A percentile compares a stretch with the other conserved stretches of the same genome.
These are phyloP conservation scores for Imleria badia DNA, from an alignment of 768 basidiomycete genomes.

Conservation along the genomic window DNA sequence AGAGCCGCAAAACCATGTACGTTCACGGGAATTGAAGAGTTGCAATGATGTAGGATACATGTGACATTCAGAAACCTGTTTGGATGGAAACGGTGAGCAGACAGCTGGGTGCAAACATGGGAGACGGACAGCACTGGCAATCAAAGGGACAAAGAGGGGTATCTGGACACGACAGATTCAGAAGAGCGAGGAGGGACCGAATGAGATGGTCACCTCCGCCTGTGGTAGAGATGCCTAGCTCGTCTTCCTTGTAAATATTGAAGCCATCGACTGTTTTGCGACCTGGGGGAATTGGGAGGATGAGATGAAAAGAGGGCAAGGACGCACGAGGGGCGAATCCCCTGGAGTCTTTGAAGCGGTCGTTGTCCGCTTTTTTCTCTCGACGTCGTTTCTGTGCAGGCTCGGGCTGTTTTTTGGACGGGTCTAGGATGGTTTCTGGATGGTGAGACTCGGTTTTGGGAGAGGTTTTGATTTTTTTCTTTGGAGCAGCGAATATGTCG, in stretches of 20 bases:
- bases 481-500: slow-evolving; percentile 70
- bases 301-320: slow-evolving; percentile 4
- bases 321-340: slow-evolving; percentile 68
- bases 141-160: slow-evolving; percentile 87
- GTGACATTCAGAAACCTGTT: slow-evolving; percentile 27
- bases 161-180: slow-evolving; percentile 45
- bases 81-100: not conserved
- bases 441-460: not conserved
- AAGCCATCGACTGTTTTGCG: slow-evolving; percentile 80
- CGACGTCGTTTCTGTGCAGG: slow-evolving; percentile 34
- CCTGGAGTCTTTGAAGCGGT: slow-evolving; percentile 70
- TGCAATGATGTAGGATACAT: not conserved
- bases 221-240: slow-evolving; percentile 64
- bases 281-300: slow-evolving; percentile 43
- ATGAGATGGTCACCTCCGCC: slow-evolving; percentile 63
- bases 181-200: slow-evolving; percentile 10
- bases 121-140: slow-evolving; percentile 77
- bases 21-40: not conserved
- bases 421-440: slow-evolving; percentile 67
- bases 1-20: slow-evolving; percentile 40
- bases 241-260: slow-evolving; percentile 77
- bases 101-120: not conserved
- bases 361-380: slow-evolving; percentile 38
- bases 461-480: slow-evolving; percentile 37
- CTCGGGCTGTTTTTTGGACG: slow-evolving; percentile 41